Percentiles rank a stretch among this genome's conserved stretches.
Evolutionary conservation across 441 rosid species (phyloP).

Genomic region (Jatropha multifida): DNA sequence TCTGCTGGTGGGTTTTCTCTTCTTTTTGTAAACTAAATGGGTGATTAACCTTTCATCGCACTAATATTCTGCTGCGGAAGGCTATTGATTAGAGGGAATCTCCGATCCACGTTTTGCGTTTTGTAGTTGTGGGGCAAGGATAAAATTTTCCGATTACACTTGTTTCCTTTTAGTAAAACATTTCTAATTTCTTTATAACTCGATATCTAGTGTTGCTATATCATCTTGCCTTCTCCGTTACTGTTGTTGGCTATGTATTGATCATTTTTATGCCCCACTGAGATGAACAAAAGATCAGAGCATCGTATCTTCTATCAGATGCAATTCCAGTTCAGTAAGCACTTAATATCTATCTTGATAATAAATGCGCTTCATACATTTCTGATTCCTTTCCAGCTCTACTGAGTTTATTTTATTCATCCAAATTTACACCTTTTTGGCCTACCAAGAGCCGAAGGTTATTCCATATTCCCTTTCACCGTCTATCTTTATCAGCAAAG

Average conservation of each 20-base stretch:
- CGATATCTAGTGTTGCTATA: neutral
- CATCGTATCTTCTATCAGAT: neutral
- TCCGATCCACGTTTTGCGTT: constrained; percentile 2
- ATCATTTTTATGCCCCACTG: neutral
- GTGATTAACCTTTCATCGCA: neutral
- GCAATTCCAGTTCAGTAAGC: neutral
- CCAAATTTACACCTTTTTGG: neutral
- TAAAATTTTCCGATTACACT: neutral
- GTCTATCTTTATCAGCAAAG: neutral
- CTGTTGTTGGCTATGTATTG: neutral
- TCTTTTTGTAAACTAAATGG: constrained; percentile 33
- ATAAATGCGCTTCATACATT: neutral
- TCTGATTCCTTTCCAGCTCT: neutral
- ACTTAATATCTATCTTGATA: neutral
- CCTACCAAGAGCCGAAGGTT: neutral
- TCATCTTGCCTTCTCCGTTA: neutral
- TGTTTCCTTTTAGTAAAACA: neutral
- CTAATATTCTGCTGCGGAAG: neutral
- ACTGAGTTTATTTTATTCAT: neutral
- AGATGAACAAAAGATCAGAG: neutral
- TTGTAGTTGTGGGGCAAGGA: constrained; percentile 4
- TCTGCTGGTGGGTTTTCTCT: constrained; percentile 32
- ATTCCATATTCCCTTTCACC: neutral
- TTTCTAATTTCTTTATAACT: neutral
- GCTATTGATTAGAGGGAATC: neutral